Evolutionary conservation across 2,329 filamentous ascomycete species (phyloP).

Genomic region (Aspergillus flavus): DNA sequence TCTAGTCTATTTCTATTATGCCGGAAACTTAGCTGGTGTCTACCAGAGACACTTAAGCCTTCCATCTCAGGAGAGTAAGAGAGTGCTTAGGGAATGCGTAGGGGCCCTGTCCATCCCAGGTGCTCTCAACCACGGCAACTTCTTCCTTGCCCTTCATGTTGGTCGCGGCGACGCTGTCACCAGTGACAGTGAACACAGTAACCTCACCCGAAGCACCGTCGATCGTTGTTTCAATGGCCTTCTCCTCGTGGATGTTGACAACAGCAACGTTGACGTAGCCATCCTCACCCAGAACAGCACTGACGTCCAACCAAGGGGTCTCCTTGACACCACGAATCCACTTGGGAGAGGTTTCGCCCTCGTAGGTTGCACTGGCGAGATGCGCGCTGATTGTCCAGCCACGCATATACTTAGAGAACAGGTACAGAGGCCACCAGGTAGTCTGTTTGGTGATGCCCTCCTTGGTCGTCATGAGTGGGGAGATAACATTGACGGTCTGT

Average conservation of each 20-base stretch:
- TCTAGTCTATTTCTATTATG: not conserved
- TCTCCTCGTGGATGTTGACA: conserved; percentile 69
- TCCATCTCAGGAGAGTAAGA: conserved; percentile 67
- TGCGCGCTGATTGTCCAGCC: conserved; percentile 69
- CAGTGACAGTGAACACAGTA: conserved; percentile 65
- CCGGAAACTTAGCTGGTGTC: not conserved
- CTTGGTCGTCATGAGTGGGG: conserved; percentile 71
- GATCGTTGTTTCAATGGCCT: conserved; percentile 62
- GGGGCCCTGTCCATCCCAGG: conserved; percentile 64
- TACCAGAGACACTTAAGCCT: conserved; percentile 25
- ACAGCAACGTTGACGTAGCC: conserved; percentile 69
- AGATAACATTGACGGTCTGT: conserved; percentile 77
- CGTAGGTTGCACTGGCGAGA: conserved; percentile 65
- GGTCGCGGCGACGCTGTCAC: conserved; percentile 56
- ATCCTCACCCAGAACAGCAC: conserved; percentile 49
- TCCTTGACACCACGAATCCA: conserved; percentile 56
- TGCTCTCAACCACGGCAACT: conserved; percentile 62
- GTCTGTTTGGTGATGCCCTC: conserved; percentile 69
- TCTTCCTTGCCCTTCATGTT: conserved; percentile 67
- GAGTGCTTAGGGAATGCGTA: conserved; percentile 72
- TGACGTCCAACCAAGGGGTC: conserved; percentile 61
- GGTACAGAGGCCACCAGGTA: conserved; percentile 72
- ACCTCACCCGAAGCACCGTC: conserved; percentile 58
- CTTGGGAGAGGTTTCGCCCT: conserved; percentile 53
- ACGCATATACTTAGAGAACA: conserved; percentile 73